Base-by-base conservation (phyloP, 2,329 filamentous ascomycete genomes). In the Clathrospora elynae region DNA sequence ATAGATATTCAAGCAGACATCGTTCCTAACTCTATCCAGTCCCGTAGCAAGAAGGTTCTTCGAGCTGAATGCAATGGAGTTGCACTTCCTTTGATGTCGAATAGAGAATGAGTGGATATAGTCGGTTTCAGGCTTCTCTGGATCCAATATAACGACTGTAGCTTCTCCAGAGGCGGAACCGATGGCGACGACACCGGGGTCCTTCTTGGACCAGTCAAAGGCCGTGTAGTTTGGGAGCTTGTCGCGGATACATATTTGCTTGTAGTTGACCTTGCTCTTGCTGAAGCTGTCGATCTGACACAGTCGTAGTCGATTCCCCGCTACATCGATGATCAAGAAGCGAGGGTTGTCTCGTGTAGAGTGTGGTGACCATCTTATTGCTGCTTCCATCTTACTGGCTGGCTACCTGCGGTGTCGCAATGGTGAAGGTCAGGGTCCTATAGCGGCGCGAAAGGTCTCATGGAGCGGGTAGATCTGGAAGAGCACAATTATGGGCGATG, bases 1-100 rank as follows among this genome's bases (percentile, higher is more conserved):
- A 81, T 88, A 93, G 19, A 93, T 85, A 59, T 92, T 88, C 34
- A 95, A 77, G 57, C 87, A 90, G 51, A 86, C 82, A 62, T 93
- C 89, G 69, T 88, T 90, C 20, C 89, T 81, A 16, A 91, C 88
- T 56, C 87, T 80, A 59, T 93, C 89, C 36, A 93, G 75, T 1
- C 87, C 89, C 18, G 90, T 87, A 7, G 88, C 89, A 36, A 95
- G 74, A 42, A 87, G 76, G 35, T 76, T 73, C 12, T 86, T 85
- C 3, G 81, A 83, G 61, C 84, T 92, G 71, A 93, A 90, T 3
- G 88, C 85, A 26, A 93, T 87, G 1, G 88, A 87, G 59, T 92
- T 89, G 59, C 87, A 92, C 29, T 86, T 86, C 30, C 89, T 81
- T 39, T 87, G 82, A 66, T 90, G 83, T 65, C 88, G 89, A 32